Evolutionary conservation across 2,329 filamentous ascomycete species (phyloP).

Genomic region (Phialocephala subalpina): DNA sequence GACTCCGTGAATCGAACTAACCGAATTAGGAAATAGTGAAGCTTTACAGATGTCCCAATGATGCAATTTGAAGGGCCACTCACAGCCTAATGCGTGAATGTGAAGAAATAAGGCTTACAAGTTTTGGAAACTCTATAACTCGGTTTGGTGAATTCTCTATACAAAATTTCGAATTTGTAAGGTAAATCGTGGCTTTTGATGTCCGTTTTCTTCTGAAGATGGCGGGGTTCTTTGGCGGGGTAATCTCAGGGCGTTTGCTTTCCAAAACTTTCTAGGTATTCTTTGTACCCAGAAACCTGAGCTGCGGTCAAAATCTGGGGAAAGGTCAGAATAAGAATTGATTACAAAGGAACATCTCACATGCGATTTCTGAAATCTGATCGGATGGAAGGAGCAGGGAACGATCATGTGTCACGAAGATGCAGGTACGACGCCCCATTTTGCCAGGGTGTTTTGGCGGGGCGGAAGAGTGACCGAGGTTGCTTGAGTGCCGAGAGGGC

Average conservation of each 20-base stretch:
- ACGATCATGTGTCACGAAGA: slow-evolving; percentile 14
- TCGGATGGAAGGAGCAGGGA: slow-evolving; percentile 23
- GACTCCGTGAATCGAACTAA: too few relatives aligned
- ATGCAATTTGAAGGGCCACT: neutral
- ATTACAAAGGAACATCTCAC: neutral
- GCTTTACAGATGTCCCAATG: too few relatives aligned
- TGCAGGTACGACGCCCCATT: slow-evolving; percentile 20
- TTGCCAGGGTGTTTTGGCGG: neutral
- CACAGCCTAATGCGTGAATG: too few relatives aligned
- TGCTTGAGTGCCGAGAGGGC: slow-evolving; percentile 1
- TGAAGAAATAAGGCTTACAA: too few relatives aligned
- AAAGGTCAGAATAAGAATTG: too few relatives aligned
- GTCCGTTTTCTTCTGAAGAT: neutral
- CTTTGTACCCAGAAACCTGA: neutral
- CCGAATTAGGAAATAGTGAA: too few relatives aligned
- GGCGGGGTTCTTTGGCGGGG: slow-evolving; percentile 9
- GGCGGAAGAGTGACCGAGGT: slow-evolving; percentile 6
- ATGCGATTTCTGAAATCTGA: neutral
- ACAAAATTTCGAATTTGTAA: slow-evolving; percentile 1
- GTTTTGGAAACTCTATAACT: too few relatives aligned
- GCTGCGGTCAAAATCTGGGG: neutral
- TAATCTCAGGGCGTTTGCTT: neutral
- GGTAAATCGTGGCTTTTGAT: neutral
- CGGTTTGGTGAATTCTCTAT: too few relatives aligned
- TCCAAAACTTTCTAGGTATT: neutral